Evolutionary conservation across 2,329 filamentous ascomycete genomes (phyloP), one percentile per base, ranked within the genome.

Genomic region (Cytospora mali): DNA sequence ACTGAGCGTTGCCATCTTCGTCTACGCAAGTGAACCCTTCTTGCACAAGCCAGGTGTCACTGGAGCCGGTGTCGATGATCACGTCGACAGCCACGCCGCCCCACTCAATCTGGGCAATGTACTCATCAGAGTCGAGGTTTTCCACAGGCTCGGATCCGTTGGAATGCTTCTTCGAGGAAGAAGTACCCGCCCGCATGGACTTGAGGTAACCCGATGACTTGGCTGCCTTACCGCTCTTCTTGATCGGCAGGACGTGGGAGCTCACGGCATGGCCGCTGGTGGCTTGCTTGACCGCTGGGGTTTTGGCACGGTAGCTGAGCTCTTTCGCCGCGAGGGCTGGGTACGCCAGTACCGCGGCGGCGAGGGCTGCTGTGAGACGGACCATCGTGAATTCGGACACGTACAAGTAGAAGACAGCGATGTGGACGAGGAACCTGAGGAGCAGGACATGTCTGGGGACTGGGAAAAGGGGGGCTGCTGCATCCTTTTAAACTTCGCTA

Each of bases 11-110:
- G 35, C 55, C 51, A 6, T 55, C 13, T 6, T 21, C 25, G 28
- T 64, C 62, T 23, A 59, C 59, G 21, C 62, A 64, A 21, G 59
- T 62, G 31, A 62, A 64, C 6, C 59, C 62, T n/a, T 39, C 42
- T 21, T 64, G 62, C 14, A 62, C 55, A 25, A 64, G 21, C 58
- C 59, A 64, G 29, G 62, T 52, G 21, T 62, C 62, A 28, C 59
- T 64, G 11, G 62, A 64, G 3, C 62, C 62, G 46, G 49, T 64
- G 25, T 64, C 62, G 21, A 62, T 18, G 21, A 62, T 49, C 10
- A 64, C 55, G 14, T 64, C 42, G 9, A 58, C 23, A 3, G 59
- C 25, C 16, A 52, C 52, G 2, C 55, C 62, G 9, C 28, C 48
- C 39, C 39, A 64, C 25, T 55, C 42, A 14, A 64, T 62, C 46